Conservation (phyloP, 2,329 filamentous ascomycete genomes). For the Chrysoporthe austroafricana region DNA sequence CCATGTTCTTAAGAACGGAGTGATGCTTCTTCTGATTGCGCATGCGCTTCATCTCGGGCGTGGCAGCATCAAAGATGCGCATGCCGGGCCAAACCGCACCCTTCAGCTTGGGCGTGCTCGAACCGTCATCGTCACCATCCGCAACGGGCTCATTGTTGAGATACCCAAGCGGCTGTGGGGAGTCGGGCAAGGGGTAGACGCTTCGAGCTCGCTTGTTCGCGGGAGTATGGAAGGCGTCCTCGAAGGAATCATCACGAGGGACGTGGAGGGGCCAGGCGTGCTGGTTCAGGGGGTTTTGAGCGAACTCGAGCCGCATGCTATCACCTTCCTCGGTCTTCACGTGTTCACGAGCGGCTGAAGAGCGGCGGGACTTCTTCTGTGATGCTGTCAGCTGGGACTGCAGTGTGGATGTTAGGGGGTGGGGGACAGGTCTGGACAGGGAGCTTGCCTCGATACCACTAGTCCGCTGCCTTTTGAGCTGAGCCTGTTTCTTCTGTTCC, state of each 20-base stretch:
- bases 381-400: not conserved
- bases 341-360: not conserved
- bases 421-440: not conserved
- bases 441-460: conserved; percentile 9
- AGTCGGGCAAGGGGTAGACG: conserved; percentile 16
- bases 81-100: conserved; percentile 78
- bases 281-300: conserved; percentile 19
- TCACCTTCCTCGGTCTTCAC: conserved; percentile 19
- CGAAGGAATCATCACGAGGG: conserved; percentile 9
- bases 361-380: conserved; percentile 15
- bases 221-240: conserved; percentile 13
- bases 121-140: conserved; percentile 35
- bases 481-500: conserved; percentile 57
- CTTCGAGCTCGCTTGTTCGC: conserved; percentile 4
- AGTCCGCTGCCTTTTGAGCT: conserved; percentile 17
- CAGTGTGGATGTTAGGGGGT: not conserved
- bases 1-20: conserved; percentile 71
- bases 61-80: conserved; percentile 81
- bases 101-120: conserved; percentile 59
- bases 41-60: conserved; percentile 71
- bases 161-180: conserved; percentile 10
- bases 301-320: not conserved
- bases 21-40: conserved; percentile 78
- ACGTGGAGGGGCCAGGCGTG: conserved; percentile 18
- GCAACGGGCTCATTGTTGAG: conserved; percentile 31